Base-by-base conservation (phyloP, 2,329 filamentous ascomycete species). In the Alternaria gansuensis region DNA sequence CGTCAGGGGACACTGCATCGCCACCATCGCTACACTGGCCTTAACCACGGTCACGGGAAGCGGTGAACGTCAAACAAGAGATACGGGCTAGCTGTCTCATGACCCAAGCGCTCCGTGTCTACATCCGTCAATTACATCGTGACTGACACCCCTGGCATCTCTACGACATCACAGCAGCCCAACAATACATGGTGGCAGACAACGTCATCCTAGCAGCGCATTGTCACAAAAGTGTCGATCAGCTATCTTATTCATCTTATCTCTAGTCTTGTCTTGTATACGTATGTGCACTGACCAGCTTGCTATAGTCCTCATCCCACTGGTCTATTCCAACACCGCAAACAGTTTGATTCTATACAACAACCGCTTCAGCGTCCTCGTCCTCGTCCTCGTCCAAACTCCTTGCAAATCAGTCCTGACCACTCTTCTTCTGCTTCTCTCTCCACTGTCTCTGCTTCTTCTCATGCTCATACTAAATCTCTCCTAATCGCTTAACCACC, bases 21-120 rank as follows among this genome's bases (percentile, higher is more conserved):
- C 44, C 44, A 17, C 44, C 34, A 3, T 36, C 44, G 50, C 50
- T 33, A 33, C 23, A 53, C 37, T 53, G 50, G 37, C 29, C 33
- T 31, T 39, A 28, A 6, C 41, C 55, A 45, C 50, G 11, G 24
- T 43, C 50, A 48, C 43, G 41, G 28, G 50, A 37, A 36, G 55
- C 55, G 55, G 55, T 58, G 50, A 48, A 52, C 29, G 14, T 36
- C 41, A 31, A 31, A 58, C 31, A 14, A n/a, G 11, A 26, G 31
- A 45, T 58, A 24, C 44, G 29, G 49, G 21, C 50, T 54, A 41
- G 43, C 39, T 17, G 31, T 23, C 50, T 33, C 52, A n/a, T 49
- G 50, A 49, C 43, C 28, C 29, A 31, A 24, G 26, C 11, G 13
- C 37, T 33, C 40, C 29, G 23, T 51, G 5, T n/a, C 24, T 54